Percentiles rank a stretch among this genome's conserved stretches.
These are phyloP conservation scores for Metschnikowia vanudenii DNA, from an alignment of 805 yeast genomes.

Conservation along the genomic window DNA sequence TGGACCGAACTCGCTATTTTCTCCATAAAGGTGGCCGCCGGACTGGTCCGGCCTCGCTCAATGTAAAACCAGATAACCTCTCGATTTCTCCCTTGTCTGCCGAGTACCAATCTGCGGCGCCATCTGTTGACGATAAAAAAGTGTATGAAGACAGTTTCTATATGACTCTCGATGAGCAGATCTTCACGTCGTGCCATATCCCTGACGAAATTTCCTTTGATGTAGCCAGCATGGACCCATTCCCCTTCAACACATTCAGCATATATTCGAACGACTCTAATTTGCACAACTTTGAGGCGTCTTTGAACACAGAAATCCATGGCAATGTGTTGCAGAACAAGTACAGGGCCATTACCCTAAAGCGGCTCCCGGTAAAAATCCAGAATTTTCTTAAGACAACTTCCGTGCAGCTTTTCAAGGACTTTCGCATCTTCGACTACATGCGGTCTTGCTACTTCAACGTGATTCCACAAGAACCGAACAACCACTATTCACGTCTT, in stretches of 20 bases:
- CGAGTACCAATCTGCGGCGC: conserved; percentile 5
- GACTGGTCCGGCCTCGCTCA: conserved; percentile 8
- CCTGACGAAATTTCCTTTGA: conserved; percentile 19
- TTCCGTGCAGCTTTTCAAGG: conserved; percentile 34
- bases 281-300: conserved; percentile 33
- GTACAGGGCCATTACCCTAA: conserved; percentile 24
- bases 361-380: conserved; percentile 34
- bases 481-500: conserved; percentile 39
- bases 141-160: conserved; percentile 33
- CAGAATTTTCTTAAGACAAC: conserved; percentile 33
- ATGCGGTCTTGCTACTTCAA: conserved; percentile 42
- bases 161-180: conserved; percentile 32
- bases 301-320: conserved; percentile 29
- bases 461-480: conserved; percentile 29
- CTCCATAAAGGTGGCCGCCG: conserved; percentile 25
- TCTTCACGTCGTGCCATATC: conserved; percentile 31
- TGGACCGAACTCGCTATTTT: conserved; percentile 31
- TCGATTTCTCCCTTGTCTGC: conserved; percentile 13
- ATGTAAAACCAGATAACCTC: conserved; percentile 7
- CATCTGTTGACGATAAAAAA: conserved; percentile 16
- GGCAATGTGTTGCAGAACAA: conserved; percentile 23
- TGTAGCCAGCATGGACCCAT: conserved; percentile 24
- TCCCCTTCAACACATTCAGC: conserved; percentile 35
- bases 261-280: conserved; percentile 41
- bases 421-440: conserved; percentile 36